Conservation (phyloP, 441 rosid species). For the Flueggea neowawraea region DNA sequence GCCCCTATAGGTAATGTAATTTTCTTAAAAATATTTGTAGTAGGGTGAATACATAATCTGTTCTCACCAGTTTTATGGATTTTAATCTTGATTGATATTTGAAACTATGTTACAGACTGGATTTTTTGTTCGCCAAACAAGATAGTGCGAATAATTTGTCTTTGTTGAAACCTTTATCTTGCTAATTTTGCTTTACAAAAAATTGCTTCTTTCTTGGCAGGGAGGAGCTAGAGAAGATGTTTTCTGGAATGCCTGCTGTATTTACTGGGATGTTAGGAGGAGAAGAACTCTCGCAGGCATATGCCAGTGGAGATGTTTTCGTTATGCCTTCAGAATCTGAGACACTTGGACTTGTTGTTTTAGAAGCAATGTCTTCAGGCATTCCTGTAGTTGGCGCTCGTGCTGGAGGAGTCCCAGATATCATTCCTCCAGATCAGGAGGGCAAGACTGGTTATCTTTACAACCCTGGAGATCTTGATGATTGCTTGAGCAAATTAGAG, state of each 20-base stretch:
- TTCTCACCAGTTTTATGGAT: no score
- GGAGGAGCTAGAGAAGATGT: slow-evolving; percentile 82
- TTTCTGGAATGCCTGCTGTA: slow-evolving; percentile 88
- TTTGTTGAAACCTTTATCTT: background rate
- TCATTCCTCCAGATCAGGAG: slow-evolving; percentile 86
- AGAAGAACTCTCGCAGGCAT: slow-evolving; percentile 93
- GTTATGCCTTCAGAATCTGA: slow-evolving; percentile 98
- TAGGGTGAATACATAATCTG: background rate
- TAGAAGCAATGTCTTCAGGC: slow-evolving; percentile 98
- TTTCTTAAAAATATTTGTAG: background rate
- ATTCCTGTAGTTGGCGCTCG: slow-evolving; percentile 88
- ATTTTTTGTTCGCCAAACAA: no score
- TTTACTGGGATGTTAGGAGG: slow-evolving; percentile 92
- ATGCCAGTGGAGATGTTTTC: slow-evolving; percentile 95
- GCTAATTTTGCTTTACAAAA: background rate
- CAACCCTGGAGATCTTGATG: slow-evolving; percentile 83
- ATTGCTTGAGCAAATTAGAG: slow-evolving; percentile 73
- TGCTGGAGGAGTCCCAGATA: slow-evolving; percentile 96
- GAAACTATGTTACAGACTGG: no score
- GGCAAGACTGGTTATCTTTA: slow-evolving; percentile 80
- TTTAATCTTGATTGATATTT: no score
- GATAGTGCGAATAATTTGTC: no score
- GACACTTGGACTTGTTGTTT: slow-evolving; percentile 92
- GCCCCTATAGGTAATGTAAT: slow-evolving; percentile 74
- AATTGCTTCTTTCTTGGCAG: slow-evolving; percentile 29